A percentile compares a stretch with the other conserved stretches of the same genome.
These are phyloP conservation scores for Raffaelea albimanens DNA, from an alignment of 2,329 filamentous ascomycete species.

Conservation along the genomic window DNA sequence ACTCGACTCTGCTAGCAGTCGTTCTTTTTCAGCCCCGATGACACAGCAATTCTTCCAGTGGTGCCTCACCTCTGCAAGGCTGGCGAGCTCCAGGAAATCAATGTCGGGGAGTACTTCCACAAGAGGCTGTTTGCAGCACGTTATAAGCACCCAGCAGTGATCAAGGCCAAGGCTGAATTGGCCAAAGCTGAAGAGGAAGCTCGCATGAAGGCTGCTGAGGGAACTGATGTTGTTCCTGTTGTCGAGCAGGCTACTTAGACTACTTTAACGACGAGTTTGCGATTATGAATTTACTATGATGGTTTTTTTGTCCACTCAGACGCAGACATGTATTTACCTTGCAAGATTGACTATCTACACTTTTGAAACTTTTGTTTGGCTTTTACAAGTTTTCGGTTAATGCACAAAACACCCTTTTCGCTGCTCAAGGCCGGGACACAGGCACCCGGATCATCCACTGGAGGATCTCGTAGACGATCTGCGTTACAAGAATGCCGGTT, in stretches of 20 bases:
- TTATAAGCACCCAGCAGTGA: neutral
- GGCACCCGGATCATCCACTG: neutral
- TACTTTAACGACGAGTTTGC: too few species aligned
- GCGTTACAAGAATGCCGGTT: slow-evolving; percentile 22
- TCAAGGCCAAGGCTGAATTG: neutral
- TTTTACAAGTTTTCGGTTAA: too few species aligned
- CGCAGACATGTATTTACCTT: too few species aligned
- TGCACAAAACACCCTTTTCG: too few species aligned
- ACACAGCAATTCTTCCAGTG: neutral
- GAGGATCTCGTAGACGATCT: neutral
- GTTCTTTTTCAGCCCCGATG: slow-evolving; percentile 34
- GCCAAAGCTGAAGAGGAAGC: neutral
- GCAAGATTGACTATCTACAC: too few species aligned
- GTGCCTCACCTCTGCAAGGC: neutral
- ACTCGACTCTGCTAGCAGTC: too few species aligned
- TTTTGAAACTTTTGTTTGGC: too few species aligned
- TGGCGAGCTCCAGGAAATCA: neutral
- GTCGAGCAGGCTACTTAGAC: too few species aligned
- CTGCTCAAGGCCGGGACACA: neutral
- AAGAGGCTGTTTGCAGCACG: neutral
- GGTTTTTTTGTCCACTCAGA: too few species aligned
- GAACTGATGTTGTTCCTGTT: too few species aligned
- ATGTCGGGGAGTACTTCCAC: neutral
- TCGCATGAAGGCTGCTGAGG: too few species aligned
- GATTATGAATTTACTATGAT: too few species aligned